phyloP scores from a whole-genome alignment of 495 filamentous ascomycete genomes.

The Neurospora sp. region DNA sequence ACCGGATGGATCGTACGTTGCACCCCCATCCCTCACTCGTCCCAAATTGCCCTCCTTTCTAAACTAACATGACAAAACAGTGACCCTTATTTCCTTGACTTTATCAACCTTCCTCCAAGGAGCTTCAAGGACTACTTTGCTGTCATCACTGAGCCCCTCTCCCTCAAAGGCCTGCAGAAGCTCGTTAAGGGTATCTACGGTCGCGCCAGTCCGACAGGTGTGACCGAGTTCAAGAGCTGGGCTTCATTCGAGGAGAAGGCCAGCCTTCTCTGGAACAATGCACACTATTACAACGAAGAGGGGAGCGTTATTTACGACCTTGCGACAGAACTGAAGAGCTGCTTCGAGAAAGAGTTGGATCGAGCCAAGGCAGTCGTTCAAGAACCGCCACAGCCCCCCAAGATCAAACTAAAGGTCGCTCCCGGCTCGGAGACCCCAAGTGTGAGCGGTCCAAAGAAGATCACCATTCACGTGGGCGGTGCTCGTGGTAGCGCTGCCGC shows the following conservation, averaged over 20 bases:
- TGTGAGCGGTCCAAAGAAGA: slow-evolving; percentile 32
- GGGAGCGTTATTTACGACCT: slow-evolving; percentile 65
- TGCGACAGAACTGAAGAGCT: slow-evolving; percentile 61
- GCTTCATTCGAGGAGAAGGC: slow-evolving; percentile 67
- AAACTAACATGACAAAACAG: slow-evolving; percentile 31
- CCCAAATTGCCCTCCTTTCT: background rate
- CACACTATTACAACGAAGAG: slow-evolving; percentile 80
- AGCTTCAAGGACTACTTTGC: slow-evolving; percentile 64
- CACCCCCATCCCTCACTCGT: slow-evolving; percentile 2
- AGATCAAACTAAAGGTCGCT: slow-evolving; percentile 65
- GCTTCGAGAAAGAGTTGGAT: slow-evolving; percentile 53
- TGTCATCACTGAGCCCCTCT: slow-evolving; percentile 62
- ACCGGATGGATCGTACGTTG: slow-evolving; percentile 50
- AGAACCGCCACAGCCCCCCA: slow-evolving; percentile 53
- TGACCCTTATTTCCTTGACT: slow-evolving; percentile 48
- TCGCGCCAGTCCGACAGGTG: slow-evolving; percentile 49
- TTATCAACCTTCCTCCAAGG: slow-evolving; percentile 55
- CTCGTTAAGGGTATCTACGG: slow-evolving; percentile 58
- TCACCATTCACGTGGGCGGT: slow-evolving; percentile 45
- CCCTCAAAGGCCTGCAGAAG: slow-evolving; percentile 60
- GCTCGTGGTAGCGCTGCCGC: slow-evolving; percentile 38
- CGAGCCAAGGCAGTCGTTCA: slow-evolving; percentile 55
- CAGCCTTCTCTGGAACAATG: slow-evolving; percentile 75
- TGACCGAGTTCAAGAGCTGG: slow-evolving; percentile 69
- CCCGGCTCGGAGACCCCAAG: slow-evolving; percentile 24